Conservation (phyloP, 1,284 basidiomycete species). For the Ceratobasidium theobromae region DNA sequence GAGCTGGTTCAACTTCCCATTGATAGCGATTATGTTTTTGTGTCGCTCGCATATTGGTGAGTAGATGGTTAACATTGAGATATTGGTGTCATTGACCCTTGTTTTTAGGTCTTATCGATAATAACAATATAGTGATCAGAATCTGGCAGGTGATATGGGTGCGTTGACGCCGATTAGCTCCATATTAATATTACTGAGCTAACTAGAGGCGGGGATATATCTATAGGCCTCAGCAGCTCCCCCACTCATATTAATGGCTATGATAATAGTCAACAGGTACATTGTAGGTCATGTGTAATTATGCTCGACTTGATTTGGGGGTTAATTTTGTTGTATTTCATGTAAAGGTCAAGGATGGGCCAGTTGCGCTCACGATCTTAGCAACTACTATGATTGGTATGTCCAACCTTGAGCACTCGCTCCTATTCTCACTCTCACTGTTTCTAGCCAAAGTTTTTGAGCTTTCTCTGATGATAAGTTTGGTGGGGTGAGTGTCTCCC, state of each 20-base stretch:
- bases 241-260: neutral
- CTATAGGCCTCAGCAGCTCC: conserved; percentile 3
- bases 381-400: neutral
- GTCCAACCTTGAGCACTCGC: too few species aligned
- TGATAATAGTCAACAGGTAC: neutral
- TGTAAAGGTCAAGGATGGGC: too few species aligned
- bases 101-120: neutral
- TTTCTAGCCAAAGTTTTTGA: neutral
- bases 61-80: neutral
- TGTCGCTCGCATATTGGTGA: neutral
- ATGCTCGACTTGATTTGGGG: neutral
- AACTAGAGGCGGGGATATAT: neutral
- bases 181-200: neutral
- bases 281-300: neutral
- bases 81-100: neutral
- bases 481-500: neutral
- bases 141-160: conserved; percentile 10
- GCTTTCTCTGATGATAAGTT: conserved; percentile 7
- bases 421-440: neutral
- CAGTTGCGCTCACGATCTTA: neutral
- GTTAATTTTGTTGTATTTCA: neutral
- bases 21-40: conserved; percentile 1
- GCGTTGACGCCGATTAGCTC: neutral
- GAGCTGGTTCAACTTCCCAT: neutral
- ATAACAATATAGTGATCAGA: neutral